Evolutionary conservation across 768 basidiomycete genomes (phyloP).

Genomic region (Kwoniella dendrophila): DNA sequence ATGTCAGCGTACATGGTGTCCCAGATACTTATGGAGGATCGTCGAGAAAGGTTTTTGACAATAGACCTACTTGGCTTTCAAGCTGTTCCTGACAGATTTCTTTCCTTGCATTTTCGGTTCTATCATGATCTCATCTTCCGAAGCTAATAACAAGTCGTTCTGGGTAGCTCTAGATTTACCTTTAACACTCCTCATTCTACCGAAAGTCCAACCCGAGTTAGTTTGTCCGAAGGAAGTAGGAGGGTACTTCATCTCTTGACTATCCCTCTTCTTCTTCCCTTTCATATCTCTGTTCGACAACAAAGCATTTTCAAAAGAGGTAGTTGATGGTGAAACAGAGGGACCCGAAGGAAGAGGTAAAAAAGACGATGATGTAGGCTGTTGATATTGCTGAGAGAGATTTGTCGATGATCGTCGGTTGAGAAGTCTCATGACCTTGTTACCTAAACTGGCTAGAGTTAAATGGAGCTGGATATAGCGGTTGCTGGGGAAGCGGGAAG

Average conservation of each 20-base stretch:
- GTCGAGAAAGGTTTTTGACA: too few relatives aligned
- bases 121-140: constrained; percentile 2
- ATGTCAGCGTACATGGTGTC: too few relatives aligned
- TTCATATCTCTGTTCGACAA: not conserved
- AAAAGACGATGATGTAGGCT: not conserved
- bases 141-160: not conserved
- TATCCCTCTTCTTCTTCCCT: constrained; percentile 13
- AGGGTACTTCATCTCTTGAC: constrained; percentile 18
- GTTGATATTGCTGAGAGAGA: constrained; percentile 7
- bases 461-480: too few relatives aligned
- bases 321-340: not conserved
- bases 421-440: constrained; percentile 12
- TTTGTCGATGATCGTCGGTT: constrained; percentile 11
- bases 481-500: too few relatives aligned
- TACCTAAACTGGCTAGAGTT: too few relatives aligned
- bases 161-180: not conserved
- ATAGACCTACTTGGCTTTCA: constrained; percentile 6
- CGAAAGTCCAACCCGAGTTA: constrained; percentile 15
- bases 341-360: not conserved
- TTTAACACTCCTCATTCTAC: constrained; percentile 21
- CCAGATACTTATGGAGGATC: too few relatives aligned
- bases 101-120: constrained; percentile 7
- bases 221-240: constrained; percentile 16
- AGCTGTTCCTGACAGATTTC: constrained; percentile 1
- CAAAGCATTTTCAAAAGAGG: not conserved